Conservation (phyloP, 768 basidiomycete genomes). For the Podaxis sp. region DNA sequence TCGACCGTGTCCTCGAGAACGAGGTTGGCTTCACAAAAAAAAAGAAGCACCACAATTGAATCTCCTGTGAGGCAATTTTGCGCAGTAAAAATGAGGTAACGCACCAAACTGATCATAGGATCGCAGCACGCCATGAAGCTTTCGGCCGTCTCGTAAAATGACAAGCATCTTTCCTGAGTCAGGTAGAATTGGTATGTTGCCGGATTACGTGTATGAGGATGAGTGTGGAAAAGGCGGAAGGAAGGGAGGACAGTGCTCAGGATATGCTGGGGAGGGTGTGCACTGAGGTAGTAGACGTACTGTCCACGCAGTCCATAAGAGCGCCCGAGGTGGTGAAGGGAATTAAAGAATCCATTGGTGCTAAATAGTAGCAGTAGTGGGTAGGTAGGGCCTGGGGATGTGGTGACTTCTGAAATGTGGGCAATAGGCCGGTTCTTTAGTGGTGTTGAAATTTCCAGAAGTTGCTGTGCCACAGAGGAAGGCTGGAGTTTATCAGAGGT, state of each 20-base stretch:
- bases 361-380: constrained; percentile 15
- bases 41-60: not conserved
- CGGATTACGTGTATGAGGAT: constrained; percentile 13
- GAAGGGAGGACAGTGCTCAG: constrained; percentile 35
- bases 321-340: constrained; percentile 99
- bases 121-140: constrained; percentile 91
- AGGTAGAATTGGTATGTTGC: constrained; percentile 9
- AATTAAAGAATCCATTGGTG: constrained; percentile 87
- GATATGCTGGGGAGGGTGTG: constrained; percentile 44
- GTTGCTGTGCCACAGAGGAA: not conserved
- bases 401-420: not conserved
- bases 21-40: constrained; percentile 72
- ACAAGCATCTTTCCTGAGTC: constrained; percentile 95
- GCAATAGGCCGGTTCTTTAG: not conserved
- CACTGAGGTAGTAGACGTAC: constrained; percentile 76
- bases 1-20: constrained; percentile 95
- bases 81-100: constrained; percentile 18
- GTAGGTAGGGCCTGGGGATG: not conserved
- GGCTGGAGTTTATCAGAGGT: not conserved
- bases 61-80: not conserved
- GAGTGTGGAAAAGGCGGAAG: constrained; percentile 13
- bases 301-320: constrained; percentile 99
- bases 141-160: constrained; percentile 92
- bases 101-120: constrained; percentile 99
- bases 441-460: not conserved